A percentile compares a stretch with the other conserved stretches of the same genome.
Evolutionary conservation across 2,329 filamentous ascomycete genomes (phyloP).

Genomic region (Aspergillus chevalieri): DNA sequence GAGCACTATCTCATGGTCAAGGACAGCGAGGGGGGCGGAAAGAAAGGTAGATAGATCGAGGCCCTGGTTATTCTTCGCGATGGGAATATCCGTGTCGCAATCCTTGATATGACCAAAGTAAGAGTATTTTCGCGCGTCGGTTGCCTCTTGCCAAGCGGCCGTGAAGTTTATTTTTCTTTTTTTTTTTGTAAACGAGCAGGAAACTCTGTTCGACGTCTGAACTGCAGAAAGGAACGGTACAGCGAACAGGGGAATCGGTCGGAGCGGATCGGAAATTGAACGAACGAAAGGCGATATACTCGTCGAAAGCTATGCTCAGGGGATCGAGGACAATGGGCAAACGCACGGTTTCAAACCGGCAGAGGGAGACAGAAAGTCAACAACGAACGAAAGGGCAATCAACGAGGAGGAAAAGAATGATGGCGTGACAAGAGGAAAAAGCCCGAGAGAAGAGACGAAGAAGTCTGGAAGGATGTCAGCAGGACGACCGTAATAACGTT

Average conservation of each 20-base stretch:
- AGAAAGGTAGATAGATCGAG: not conserved
- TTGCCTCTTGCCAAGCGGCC: too few relatives aligned
- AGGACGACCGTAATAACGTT: not conserved
- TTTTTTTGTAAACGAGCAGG: too few relatives aligned
- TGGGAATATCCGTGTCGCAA: too few relatives aligned
- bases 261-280: too few relatives aligned
- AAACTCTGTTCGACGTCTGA: too few relatives aligned
- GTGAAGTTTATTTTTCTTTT: too few relatives aligned
- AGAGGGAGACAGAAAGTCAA: slow-evolving; percentile 7
- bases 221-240: not conserved
- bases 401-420: slow-evolving; percentile 1
- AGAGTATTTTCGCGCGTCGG: too few relatives aligned
- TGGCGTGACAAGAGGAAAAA: not conserved
- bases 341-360: slow-evolving; percentile 21
- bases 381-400: not conserved
- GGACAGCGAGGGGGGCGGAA: not conserved
- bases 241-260: slow-evolving; percentile 1
- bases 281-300: slow-evolving; percentile 12
- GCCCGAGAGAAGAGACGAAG: not conserved
- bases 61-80: too few relatives aligned
- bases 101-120: too few relatives aligned
- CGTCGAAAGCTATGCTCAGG: slow-evolving; percentile 4
- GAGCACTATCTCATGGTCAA: slow-evolving; percentile 32
- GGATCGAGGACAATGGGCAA: slow-evolving; percentile 9
- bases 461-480: not conserved